These are phyloP conservation scores for Actinomortierella wolfii DNA, from an alignment of 371 early-diverging fungal species.

Conservation along the genomic window DNA sequence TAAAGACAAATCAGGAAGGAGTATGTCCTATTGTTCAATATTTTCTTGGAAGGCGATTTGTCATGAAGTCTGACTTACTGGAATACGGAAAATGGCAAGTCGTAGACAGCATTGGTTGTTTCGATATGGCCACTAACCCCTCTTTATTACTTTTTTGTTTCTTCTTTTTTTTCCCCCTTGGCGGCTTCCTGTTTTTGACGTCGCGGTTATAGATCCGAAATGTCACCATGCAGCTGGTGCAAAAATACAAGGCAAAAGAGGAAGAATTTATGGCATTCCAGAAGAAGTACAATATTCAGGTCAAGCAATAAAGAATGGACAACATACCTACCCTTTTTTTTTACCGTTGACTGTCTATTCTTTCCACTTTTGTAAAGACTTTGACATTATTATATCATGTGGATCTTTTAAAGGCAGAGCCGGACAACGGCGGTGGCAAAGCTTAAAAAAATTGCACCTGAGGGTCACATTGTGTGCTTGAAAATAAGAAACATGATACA, in stretches of 20 bases:
- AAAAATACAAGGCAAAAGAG: constrained; percentile 87
- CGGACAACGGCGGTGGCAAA: too few species aligned
- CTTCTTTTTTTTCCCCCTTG: not conserved
- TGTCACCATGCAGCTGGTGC: constrained; percentile 76
- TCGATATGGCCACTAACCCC: too few species aligned
- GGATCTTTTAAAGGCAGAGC: too few species aligned
- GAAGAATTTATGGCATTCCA: constrained; percentile 87
- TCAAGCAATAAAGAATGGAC: constrained; percentile 52
- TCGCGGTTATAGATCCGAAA: constrained; percentile 63
- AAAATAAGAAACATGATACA: too few species aligned
- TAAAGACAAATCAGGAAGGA: constrained; percentile 86
- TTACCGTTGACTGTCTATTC: not conserved
- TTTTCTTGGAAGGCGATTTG: not conserved
- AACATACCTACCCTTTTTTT: not conserved
- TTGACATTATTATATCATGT: too few species aligned
- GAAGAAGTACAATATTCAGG: constrained; percentile 79
- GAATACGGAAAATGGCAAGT: too few species aligned
- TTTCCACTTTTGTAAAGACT: too few species aligned
- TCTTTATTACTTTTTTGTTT: not conserved
- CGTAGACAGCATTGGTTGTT: too few species aligned
- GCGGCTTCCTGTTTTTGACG: not conserved
- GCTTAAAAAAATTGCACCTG: too few species aligned
- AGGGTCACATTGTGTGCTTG: too few species aligned
- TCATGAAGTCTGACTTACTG: too few species aligned
- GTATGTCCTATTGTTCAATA: constrained; percentile 50